Evolutionary conservation across 1,284 basidiomycete species (phyloP).

Genomic region (Wallemia hederae): DNA sequence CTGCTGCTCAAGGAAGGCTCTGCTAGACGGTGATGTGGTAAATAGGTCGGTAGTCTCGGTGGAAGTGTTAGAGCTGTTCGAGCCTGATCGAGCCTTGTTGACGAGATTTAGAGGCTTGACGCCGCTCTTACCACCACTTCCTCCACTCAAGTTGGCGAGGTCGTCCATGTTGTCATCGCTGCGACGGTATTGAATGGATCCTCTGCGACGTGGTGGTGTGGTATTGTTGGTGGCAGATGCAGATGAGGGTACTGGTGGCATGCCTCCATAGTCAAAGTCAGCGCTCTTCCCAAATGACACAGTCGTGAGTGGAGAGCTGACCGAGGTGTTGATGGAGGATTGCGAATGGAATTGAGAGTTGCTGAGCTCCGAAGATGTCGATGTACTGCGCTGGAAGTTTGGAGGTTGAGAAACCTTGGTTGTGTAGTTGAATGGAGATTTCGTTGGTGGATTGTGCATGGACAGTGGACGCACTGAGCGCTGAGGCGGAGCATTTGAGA

Average conservation of each 20-base stretch:
- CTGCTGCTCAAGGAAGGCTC: background rate
- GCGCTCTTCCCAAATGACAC: background rate
- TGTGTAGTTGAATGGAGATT: background rate
- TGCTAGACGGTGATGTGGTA: background rate
- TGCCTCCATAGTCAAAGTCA: background rate
- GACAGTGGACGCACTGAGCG: background rate
- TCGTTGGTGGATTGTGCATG: background rate
- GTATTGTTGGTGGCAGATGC: background rate
- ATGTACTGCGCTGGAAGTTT: background rate
- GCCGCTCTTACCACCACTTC: too few relatives aligned
- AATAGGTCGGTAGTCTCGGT: background rate
- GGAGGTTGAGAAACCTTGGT: background rate
- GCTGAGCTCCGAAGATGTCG: background rate
- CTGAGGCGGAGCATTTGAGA: background rate
- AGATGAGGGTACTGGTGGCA: background rate
- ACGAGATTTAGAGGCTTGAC: background rate
- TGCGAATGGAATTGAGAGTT: background rate
- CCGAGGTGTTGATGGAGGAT: background rate
- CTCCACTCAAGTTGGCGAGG: background rate
- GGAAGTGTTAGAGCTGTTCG: background rate
- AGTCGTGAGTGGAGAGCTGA: background rate
- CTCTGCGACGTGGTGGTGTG: background rate
- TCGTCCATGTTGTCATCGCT: background rate
- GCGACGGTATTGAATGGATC: background rate
- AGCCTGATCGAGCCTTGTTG: background rate